A percentile compares a stretch with the other conserved stretches of the same genome.
phyloP scores from a whole-genome alignment of 2,329 filamentous ascomycete species.

The Clonostachys rhizophaga region DNA sequence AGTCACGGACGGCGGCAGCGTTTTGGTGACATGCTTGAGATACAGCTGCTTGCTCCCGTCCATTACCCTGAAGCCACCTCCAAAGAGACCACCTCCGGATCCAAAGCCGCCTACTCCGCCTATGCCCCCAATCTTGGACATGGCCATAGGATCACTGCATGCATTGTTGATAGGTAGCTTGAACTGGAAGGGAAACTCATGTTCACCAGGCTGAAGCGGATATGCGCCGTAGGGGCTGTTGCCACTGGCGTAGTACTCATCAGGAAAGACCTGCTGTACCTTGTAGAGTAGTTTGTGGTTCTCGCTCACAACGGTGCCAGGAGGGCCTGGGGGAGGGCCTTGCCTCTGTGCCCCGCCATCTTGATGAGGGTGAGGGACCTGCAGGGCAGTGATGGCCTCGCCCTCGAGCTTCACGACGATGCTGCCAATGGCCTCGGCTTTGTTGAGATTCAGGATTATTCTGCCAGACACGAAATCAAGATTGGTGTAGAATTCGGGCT shows the following conservation, averaged over 20 bases:
- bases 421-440: slow-evolving; percentile 65
- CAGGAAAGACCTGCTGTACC: slow-evolving; percentile 68
- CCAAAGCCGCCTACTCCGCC: slow-evolving; percentile 48
- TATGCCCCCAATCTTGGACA: slow-evolving; percentile 49
- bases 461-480: slow-evolving; percentile 68
- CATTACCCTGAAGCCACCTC: slow-evolving; percentile 54
- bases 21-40: slow-evolving; percentile 72
- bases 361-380: slow-evolving; percentile 41
- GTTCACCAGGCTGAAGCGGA: slow-evolving; percentile 62
- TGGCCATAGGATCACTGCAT: slow-evolving; percentile 51
- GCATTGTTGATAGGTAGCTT: slow-evolving; percentile 75
- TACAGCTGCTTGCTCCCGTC: slow-evolving; percentile 59
- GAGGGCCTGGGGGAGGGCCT: slow-evolving; percentile 20
- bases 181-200: slow-evolving; percentile 75
- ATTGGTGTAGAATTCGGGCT: slow-evolving; percentile 73
- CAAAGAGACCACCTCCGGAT: slow-evolving; percentile 37
- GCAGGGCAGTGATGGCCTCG: slow-evolving; percentile 65
- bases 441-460: slow-evolving; percentile 51
- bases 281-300: slow-evolving; percentile 74
- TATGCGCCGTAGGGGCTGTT: slow-evolving; percentile 41
- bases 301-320: slow-evolving; percentile 44
- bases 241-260: slow-evolving; percentile 35
- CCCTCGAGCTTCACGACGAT: slow-evolving; percentile 82
- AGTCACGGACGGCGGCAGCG: slow-evolving; percentile 83
- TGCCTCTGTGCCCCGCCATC: slow-evolving; percentile 23